Conservation (phyloP, 176 grass and related monocot species). For the Otatea glauca region DNA sequence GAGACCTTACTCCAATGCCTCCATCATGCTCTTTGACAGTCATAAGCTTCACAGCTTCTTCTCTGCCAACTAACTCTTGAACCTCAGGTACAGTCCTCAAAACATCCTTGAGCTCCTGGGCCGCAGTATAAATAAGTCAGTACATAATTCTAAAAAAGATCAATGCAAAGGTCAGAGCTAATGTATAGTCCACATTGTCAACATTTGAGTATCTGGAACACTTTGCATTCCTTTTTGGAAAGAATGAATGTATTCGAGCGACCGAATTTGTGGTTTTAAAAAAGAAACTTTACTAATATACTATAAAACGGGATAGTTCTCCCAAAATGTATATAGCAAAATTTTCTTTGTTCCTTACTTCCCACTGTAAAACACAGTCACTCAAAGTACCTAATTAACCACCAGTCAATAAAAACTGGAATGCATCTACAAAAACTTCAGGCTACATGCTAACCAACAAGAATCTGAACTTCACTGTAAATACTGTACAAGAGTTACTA, state of each 20-base stretch:
- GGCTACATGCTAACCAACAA: neutral
- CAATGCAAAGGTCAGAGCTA: neutral
- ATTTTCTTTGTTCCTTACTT: neutral
- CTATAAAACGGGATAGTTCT: neutral
- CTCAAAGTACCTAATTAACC: neutral
- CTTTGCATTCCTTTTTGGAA: neutral
- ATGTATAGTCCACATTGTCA: neutral
- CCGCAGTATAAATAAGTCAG: conserved; percentile 35
- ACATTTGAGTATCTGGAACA: neutral
- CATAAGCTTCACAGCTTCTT: conserved; percentile 56
- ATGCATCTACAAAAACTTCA: neutral
- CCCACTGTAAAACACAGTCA: neutral
- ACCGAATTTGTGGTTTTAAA: neutral
- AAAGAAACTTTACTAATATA: neutral
- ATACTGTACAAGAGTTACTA: neutral
- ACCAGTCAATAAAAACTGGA: neutral
- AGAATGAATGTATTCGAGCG: neutral
- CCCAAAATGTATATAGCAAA: conserved; percentile 20
- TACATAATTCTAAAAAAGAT: neutral
- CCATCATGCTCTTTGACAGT: conserved; percentile 54
- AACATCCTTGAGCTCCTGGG: conserved; percentile 84
- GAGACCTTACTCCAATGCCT: conserved; percentile 46
- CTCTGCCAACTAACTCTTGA: conserved; percentile 62
- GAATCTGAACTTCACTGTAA: conserved; percentile 3
- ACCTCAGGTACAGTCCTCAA: conserved; percentile 79